Evolutionary conservation across 1,284 basidiomycete species (phyloP).

Genomic region (Tetrapyrgos nigripes): DNA sequence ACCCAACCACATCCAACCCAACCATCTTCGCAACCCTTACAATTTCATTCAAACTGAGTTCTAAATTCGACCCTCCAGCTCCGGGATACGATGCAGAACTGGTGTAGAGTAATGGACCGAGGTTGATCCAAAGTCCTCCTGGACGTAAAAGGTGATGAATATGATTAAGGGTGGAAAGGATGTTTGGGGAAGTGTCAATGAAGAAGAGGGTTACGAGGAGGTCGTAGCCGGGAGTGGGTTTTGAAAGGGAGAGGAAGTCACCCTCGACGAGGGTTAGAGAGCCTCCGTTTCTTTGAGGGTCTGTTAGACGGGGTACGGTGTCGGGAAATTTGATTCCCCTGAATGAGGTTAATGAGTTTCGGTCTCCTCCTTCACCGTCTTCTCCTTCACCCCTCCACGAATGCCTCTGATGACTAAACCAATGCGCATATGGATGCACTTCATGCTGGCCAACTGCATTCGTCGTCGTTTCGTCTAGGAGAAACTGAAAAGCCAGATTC

Average conservation of each 20-base stretch:
- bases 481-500: conserved; percentile 63
- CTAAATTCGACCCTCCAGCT: conserved; percentile 58
- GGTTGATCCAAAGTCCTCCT: conserved; percentile 71
- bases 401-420: conserved; percentile 74
- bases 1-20: conserved; percentile 52
- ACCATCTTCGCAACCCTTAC: conserved; percentile 51
- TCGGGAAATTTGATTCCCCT: conserved; percentile 64
- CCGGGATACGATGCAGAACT: conserved; percentile 34
- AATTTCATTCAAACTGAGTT: conserved; percentile 70
- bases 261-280: conserved; percentile 50
- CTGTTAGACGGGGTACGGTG: conserved; percentile 53
- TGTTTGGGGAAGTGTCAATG: conserved; percentile 71
- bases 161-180: conserved; percentile 58
- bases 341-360: too few relatives aligned
- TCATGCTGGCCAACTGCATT: conserved; percentile 49
- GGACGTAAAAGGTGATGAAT: conserved; percentile 59
- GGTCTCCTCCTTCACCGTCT: too few relatives aligned
- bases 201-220: conserved; percentile 72
- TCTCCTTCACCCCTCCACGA: conserved; percentile 31
- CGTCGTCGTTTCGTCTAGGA: conserved; percentile 55
- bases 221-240: conserved; percentile 50
- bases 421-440: conserved; percentile 65
- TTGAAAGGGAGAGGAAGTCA: conserved; percentile 56
- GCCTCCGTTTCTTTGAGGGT: conserved; percentile 22
- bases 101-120: conserved; percentile 60